A percentile compares a stretch with the other conserved stretches of the same genome.
Evolutionary conservation across 257 asterid genomes (phyloP).

Genomic region (Solanum verrucosum): DNA sequence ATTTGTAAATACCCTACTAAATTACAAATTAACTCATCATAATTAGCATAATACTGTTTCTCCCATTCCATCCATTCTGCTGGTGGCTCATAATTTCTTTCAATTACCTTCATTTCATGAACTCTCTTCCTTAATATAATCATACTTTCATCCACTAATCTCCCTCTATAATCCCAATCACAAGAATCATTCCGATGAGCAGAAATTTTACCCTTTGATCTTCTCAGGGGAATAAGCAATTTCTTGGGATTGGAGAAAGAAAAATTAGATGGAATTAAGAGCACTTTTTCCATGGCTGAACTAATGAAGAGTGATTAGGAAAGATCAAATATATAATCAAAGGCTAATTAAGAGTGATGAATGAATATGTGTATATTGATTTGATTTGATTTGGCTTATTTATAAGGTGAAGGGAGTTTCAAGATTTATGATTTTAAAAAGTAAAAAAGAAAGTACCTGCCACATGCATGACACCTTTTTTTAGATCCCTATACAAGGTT

Average conservation of each 20-base stretch:
- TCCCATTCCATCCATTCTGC: slow-evolving; percentile 61
- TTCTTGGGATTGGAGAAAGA: background rate
- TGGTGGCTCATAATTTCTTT: slow-evolving; percentile 31
- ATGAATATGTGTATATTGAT: background rate
- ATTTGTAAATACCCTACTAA: slow-evolving; percentile 37
- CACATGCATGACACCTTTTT: background rate
- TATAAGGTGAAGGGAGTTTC: background rate
- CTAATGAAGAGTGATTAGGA: background rate
- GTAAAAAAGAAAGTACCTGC: background rate
- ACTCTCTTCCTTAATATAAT: slow-evolving; percentile 48
- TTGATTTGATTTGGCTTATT: background rate
- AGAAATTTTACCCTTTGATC: background rate
- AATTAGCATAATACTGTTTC: slow-evolving; percentile 21
- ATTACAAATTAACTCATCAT: slow-evolving; percentile 35
- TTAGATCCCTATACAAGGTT: background rate
- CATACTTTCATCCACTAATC: slow-evolving; percentile 37
- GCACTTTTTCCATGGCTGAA: background rate
- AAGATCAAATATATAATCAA: background rate
- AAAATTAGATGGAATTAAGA: background rate
- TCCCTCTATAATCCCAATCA: slow-evolving; percentile 19
- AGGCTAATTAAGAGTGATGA: background rate
- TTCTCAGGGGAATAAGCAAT: background rate
- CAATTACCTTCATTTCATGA: slow-evolving; percentile 38
- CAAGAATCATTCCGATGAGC: slow-evolving; percentile 20
- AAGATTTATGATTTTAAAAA: background rate